Conservation (phyloP, 306 rosid genomes). For the Inga oerstediana region DNA sequence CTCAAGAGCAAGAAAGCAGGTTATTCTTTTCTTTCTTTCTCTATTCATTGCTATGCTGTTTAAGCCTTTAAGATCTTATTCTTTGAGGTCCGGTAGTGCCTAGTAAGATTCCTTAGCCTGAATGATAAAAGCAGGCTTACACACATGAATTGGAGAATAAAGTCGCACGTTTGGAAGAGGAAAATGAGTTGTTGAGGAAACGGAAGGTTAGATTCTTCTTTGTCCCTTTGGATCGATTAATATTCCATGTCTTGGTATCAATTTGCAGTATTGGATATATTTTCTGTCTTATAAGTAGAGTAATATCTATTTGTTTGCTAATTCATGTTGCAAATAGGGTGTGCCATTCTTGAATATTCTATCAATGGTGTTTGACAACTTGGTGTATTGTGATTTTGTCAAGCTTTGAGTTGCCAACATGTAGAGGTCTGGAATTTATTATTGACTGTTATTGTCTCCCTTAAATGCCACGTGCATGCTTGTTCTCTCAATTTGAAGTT, state of each 20-base stretch:
- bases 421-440: not conserved
- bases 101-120: not conserved
- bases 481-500: not conserved
- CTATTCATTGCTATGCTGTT: not conserved
- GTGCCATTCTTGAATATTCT: slow-evolving; percentile 3
- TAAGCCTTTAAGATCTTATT: not conserved
- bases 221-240: slow-evolving; percentile 12
- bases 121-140: slow-evolving; percentile 68
- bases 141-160: slow-evolving; percentile 88
- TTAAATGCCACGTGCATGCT: not conserved
- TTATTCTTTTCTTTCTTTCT: slow-evolving; percentile 25
- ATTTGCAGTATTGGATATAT: slow-evolving; percentile 12
- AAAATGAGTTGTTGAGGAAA: slow-evolving; percentile 89
- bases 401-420: not conserved
- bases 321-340: slow-evolving; percentile 3
- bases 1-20: slow-evolving; percentile 98
- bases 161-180: slow-evolving; percentile 85
- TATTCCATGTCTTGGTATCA: slow-evolving; percentile 18
- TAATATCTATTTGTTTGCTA: not conserved
- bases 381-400: not conserved
- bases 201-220: slow-evolving; percentile 65
- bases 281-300: slow-evolving; percentile 12
- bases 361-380: not conserved
- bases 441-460: slow-evolving; percentile 14
- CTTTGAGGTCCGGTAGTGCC: slow-evolving; percentile 10